Base-by-base conservation (phyloP, 495 filamentous ascomycete genomes). In the Penicillium manginii region DNA sequence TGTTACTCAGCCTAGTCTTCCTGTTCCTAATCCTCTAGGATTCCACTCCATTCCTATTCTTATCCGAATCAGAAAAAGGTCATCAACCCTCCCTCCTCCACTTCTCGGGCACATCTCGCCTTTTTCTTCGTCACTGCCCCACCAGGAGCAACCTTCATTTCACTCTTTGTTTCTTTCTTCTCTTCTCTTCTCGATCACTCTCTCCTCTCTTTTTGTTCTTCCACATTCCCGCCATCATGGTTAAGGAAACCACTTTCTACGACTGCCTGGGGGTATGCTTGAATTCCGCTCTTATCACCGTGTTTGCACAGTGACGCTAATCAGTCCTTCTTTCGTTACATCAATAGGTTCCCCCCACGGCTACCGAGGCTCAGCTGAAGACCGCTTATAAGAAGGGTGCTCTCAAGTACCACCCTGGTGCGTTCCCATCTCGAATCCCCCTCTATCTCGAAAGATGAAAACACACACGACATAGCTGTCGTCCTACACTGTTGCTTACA, bases 401-500 rank as follows among this genome's bases (percentile, higher is more conserved):
- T 45, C 78, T 96, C 50, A 94, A 93, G 75, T 90, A 87, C 67
- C 93, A 97, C 76, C 93, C 93, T 70, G 92, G 92, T 96, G 86
- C 52, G 76, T 68, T 48, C 23, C 29, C 35, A 26, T 19, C 2
- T 45, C 17, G 4, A 45, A 29, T 29, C 26, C 26, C 26, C 26
- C 26, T 29, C 26, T 8, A 29, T 8, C 26, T 29, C 26, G 26
- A 39, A 39, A 39, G 35, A 39, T 14, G 35, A 39, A 39, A 39
- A 37, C n/a, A n/a, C n/a, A n/a, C 1, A 37, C 2, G 7, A 26
- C 26, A 4, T 6, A 26, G 26, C 26, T 26, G 26, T 6, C 4
- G 7, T 26, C 26, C n/a, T n/a, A n/a, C n/a, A n/a, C n/a, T n/a
- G n/a, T n/a, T n/a, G n/a, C n/a, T n/a, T n/a, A n/a, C n/a, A n/a